Percentiles rank a stretch among this genome's conserved stretches.
Conservation (phyloP, 2,329 filamentous ascomycete genomes). For the Fusarium xyrophilum region DNA sequence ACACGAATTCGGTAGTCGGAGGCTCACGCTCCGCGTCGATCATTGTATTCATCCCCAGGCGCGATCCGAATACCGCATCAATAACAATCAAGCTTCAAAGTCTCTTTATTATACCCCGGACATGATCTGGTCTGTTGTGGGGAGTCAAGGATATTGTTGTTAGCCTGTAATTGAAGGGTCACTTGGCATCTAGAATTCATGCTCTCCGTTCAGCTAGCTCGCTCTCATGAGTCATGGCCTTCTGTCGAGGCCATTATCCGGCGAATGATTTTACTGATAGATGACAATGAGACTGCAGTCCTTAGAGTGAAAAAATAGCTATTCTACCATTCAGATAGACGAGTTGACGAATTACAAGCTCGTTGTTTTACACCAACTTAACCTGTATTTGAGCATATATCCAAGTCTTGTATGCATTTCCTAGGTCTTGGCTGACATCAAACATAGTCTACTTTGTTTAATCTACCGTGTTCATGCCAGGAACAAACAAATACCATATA, state of each 20-base stretch:
- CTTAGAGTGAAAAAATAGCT: fast-evolving
- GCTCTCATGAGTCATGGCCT: too few relatives aligned
- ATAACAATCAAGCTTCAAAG: not conserved
- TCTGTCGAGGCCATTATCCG: not conserved
- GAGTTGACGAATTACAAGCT: fast-evolving
- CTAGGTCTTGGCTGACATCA: not conserved
- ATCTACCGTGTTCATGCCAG: not conserved
- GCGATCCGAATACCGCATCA: not conserved
- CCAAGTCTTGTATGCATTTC: fast-evolving
- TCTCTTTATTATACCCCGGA: not conserved
- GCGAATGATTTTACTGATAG: fast-evolving
- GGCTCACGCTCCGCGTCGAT: not conserved
- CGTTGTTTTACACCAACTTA: not conserved
- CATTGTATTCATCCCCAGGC: not conserved
- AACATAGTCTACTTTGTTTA: not conserved
- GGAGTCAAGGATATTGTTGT: not conserved
- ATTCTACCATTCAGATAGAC: too few relatives aligned
- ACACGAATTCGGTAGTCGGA: not conserved
- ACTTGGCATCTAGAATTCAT: not conserved
- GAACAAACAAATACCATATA: not conserved
- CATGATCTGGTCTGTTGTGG: not conserved
- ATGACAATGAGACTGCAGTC: not conserved
- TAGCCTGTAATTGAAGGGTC: slow-evolving; percentile 6
- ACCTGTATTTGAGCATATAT: not conserved
- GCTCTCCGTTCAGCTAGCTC: not conserved